Evolutionary conservation across 306 rosid species (phyloP).

Genomic region (Alnus rubra): DNA sequence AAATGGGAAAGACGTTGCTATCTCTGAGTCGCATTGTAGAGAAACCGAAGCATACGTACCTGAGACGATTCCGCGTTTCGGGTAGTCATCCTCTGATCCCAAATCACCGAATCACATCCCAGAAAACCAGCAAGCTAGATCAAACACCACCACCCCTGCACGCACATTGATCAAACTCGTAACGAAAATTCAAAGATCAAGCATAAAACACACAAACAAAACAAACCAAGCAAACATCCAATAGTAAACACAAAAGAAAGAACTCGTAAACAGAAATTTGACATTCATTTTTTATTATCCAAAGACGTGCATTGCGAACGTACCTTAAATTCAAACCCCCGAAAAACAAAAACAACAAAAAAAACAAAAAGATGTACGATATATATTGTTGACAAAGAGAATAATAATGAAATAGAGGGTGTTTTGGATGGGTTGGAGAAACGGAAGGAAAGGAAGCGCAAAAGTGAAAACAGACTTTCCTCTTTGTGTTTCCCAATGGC

Average conservation of each 20-base stretch:
- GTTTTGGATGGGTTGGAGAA: constrained; percentile 9
- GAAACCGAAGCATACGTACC: constrained; percentile 35
- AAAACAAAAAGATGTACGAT: not conserved
- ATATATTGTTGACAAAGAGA: not conserved
- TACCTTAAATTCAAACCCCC: not conserved
- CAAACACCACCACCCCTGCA: constrained; percentile 38
- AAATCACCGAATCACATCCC: constrained; percentile 52
- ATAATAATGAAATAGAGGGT: not conserved
- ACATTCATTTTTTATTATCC: not conserved
- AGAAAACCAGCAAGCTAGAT: constrained; percentile 29
- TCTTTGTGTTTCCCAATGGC: constrained; percentile 14
- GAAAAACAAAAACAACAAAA: no score
- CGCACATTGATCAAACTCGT: constrained; percentile 32
- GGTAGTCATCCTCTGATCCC: constrained; percentile 70
- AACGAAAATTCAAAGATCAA: constrained; percentile 31
- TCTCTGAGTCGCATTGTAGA: not conserved
- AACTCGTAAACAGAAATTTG: not conserved
- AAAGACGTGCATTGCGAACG: not conserved
- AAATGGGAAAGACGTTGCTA: not conserved
- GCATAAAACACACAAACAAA: constrained; percentile 13
- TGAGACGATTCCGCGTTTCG: constrained; percentile 58
- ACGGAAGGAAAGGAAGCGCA: constrained; percentile 20
- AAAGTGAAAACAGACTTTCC: constrained; percentile 24
- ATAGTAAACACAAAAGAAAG: not conserved
- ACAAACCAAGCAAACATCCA: not conserved